Percentiles rank a stretch among this genome's conserved stretches.
Evolutionary conservation across 139 green algal species (phyloP).

Genomic region (Nannochloris sp.): DNA sequence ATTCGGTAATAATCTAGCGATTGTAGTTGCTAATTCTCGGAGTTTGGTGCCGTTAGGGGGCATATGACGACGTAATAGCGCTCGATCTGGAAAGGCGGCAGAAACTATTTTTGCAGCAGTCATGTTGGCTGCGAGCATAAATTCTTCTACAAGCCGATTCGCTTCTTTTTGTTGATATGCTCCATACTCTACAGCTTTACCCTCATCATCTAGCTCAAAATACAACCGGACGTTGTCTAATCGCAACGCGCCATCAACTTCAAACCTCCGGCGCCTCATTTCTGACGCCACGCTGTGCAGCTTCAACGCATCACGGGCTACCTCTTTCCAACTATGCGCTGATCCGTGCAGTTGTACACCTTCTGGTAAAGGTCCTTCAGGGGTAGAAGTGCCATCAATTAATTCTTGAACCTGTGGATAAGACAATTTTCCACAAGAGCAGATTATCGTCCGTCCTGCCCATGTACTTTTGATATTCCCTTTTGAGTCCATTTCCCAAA

Average conservation of each 20-base stretch:
- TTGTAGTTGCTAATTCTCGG: slow-evolving; percentile 33
- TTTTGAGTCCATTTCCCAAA: slow-evolving; percentile 75
- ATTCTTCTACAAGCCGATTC: slow-evolving; percentile 95
- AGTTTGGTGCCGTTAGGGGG: slow-evolving; percentile 55
- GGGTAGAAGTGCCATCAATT: slow-evolving; percentile 66
- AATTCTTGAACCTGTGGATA: slow-evolving; percentile 81
- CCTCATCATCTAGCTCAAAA: slow-evolving; percentile 68
- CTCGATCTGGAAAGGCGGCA: slow-evolving; percentile 50
- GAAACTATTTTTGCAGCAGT: slow-evolving; percentile 69
- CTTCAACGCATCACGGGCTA: slow-evolving; percentile 46
- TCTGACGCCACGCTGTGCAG: slow-evolving; percentile 58
- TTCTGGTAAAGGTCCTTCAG: background rate
- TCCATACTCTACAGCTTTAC: slow-evolving; percentile 46
- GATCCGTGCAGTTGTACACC: slow-evolving; percentile 35
- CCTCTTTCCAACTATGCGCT: slow-evolving; percentile 58
- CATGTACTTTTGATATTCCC: slow-evolving; percentile 37
- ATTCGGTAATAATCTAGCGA: slow-evolving; percentile 15
- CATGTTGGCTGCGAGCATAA: slow-evolving; percentile 96
- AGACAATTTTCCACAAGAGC: slow-evolving; percentile 80
- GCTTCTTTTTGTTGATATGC: slow-evolving; percentile 43
- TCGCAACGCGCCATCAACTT: slow-evolving; percentile 47
- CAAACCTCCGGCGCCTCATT: slow-evolving; percentile 42
- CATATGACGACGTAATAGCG: slow-evolving; percentile 64
- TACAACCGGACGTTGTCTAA: slow-evolving; percentile 77
- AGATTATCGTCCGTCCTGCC: slow-evolving; percentile 72